A percentile compares a stretch with the other conserved stretches of the same genome.
phyloP scores from a whole-genome alignment of 1,139 yeast genomes.

The Yamadazyma pseudoaaseri region DNA sequence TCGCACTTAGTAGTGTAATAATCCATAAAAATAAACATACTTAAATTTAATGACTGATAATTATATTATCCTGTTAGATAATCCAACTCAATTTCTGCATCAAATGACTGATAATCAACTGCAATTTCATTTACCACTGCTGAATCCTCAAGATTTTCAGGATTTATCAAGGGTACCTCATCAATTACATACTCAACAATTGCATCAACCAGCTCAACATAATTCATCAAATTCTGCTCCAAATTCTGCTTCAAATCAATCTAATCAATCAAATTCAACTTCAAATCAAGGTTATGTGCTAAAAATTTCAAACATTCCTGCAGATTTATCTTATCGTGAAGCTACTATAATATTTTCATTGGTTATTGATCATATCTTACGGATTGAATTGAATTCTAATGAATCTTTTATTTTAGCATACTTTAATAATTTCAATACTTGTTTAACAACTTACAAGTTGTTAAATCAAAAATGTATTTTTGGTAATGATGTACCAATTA shows the following conservation, averaged over 20 bases:
- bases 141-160: neutral
- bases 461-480: slow-evolving; percentile 65
- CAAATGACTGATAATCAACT: neutral
- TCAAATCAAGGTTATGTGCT: slow-evolving; percentile 5
- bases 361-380: slow-evolving; percentile 65
- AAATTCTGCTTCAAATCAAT: slow-evolving; percentile 1
- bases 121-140: too few relatives aligned
- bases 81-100: neutral
- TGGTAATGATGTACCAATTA: slow-evolving; percentile 56
- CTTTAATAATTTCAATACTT: slow-evolving; percentile 63
- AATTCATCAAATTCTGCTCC: neutral
- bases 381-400: slow-evolving; percentile 50
- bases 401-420: slow-evolving; percentile 50
- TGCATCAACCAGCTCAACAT: slow-evolving; percentile 1
- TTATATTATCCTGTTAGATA: slow-evolving; percentile 12
- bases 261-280: neutral
- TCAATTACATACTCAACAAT: slow-evolving; percentile 4
- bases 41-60: slow-evolving; percentile 9
- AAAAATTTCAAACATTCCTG: slow-evolving; percentile 62
- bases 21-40: slow-evolving; percentile 3
- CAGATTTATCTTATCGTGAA: slow-evolving; percentile 73
- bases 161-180: slow-evolving; percentile 2
- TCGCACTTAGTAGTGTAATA: slow-evolving; percentile 12
- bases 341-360: slow-evolving; percentile 75
- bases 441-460: slow-evolving; percentile 67